Evolutionary conservation across 805 yeast species (phyloP), one percentile per base, ranked within the genome.

Genomic region (Pichia nakasei): DNA sequence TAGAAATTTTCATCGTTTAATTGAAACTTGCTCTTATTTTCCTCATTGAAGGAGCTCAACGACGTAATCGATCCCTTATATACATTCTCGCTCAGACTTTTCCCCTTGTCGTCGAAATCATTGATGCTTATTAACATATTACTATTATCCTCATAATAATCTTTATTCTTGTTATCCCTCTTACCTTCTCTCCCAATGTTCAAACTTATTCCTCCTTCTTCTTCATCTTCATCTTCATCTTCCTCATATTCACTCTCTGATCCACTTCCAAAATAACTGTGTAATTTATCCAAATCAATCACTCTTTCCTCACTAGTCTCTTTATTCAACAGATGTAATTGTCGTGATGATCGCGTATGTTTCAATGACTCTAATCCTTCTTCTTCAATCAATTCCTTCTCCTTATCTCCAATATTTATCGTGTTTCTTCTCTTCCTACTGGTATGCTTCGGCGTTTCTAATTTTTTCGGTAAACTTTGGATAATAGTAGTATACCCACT

Each of bases 271-370:
- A 61, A 58, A 41, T 57, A 61, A 35, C 63, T 57, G 22, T 56
- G 57, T 24, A 61, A 49, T 40, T 61, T 61, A 15, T 48, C 47
- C 39, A 61, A 37, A 42, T 61, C 63, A 15, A 61, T 52, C 2
- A 52, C 38, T 36, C 53, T 60, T 17, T 50, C 57, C 20, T 48
- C 46, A 15, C 45, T 46, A 6, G 57, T 51, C 13, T 50, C 49
- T 21, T 47, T 41, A 45, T 56, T 49, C 46, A 61, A 39, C 19
- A 56, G 41, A 46, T 55, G 48, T 9, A 61, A 47, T 36, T 60
- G 63, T 36, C 47, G 51, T 2, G 64, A 60, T 0, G 65, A 61
- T 20, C 52, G 46, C 0, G 63, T 58, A 35, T 56, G 58, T 13
- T 58, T 52, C 24, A 61, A 42, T 6, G 46, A 37, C 17, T 43